A percentile compares a stretch with the other conserved stretches of the same genome.
Evolutionary conservation across 2,329 filamentous ascomycete genomes (phyloP).

Genomic region (Westerdykella ornata): DNA sequence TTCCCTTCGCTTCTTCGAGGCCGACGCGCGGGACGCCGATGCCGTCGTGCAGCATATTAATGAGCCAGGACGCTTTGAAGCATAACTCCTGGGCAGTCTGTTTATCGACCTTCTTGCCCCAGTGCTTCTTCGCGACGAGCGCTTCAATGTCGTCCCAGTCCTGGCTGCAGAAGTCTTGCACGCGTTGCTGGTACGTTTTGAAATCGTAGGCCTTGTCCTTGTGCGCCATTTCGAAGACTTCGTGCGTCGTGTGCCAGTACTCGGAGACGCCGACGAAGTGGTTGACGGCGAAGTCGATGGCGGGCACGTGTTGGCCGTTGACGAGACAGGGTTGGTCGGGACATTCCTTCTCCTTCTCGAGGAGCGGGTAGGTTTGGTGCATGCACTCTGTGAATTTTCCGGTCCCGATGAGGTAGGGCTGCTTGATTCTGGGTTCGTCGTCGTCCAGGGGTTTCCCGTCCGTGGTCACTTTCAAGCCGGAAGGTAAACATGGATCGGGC

Average conservation of each 20-base stretch:
- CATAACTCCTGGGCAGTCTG: conserved; percentile 80
- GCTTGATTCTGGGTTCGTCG: conserved; percentile 27
- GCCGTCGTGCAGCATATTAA: conserved; percentile 91
- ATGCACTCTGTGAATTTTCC: conserved; percentile 84
- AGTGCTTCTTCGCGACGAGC: conserved; percentile 59
- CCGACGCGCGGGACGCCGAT: conserved; percentile 87
- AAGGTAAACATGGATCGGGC: conserved; percentile 85
- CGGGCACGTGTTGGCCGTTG: conserved; percentile 85
- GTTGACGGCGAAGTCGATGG: conserved; percentile 94
- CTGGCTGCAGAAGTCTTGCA: conserved; percentile 75
- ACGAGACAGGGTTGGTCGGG: conserved; percentile 77
- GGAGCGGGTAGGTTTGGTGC: conserved; percentile 69
- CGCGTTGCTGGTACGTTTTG: conserved; percentile 76
- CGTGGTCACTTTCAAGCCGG: conserved; percentile 65
- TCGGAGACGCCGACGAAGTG: conserved; percentile 97
- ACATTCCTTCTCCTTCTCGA: conserved; percentile 85
- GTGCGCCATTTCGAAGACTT: conserved; percentile 74
- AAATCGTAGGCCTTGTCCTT: conserved; percentile 82
- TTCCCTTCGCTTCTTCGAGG: conserved; percentile 59
- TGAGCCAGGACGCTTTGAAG: conserved; percentile 97
- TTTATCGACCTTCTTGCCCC: conserved; percentile 65
- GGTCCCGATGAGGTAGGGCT: conserved; percentile 65
- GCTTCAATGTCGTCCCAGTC: conserved; percentile 72
- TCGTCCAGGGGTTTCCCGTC: conserved; percentile 52
- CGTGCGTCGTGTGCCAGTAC: conserved; percentile 98